Percentiles rank a stretch among this genome's conserved stretches.
These are phyloP conservation scores for Umbelopsis vinacea DNA, from an alignment of 192 early-diverging fungal genomes.

Conservation along the genomic window DNA sequence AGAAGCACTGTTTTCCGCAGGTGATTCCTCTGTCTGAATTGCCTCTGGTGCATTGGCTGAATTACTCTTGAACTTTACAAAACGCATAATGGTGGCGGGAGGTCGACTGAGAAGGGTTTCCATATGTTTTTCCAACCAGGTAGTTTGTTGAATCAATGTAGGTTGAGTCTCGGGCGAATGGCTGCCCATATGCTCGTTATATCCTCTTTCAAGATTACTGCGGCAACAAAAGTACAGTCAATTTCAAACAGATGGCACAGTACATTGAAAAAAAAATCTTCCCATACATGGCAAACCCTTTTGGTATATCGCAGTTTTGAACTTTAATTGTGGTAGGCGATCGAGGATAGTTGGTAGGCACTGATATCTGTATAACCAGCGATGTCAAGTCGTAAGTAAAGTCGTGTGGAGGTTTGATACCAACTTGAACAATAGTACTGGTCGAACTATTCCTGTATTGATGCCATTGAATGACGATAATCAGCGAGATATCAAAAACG, in stretches of 20 bases:
- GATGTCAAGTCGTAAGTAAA: background rate
- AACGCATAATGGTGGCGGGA: background rate
- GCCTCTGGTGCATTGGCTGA: background rate
- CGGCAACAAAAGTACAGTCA: conserved; percentile 1
- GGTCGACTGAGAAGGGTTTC: background rate
- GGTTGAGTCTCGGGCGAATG: background rate
- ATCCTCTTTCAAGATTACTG: conserved; percentile 16
- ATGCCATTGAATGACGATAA: background rate
- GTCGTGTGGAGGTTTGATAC: background rate
- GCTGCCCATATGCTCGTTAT: background rate
- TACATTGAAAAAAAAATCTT: too few species aligned
- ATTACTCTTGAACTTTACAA: background rate
- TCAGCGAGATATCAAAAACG: background rate
- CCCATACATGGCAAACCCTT: conserved; percentile 17
- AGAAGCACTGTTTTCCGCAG: background rate
- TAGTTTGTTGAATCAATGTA: background rate
- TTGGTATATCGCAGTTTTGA: conserved; percentile 7
- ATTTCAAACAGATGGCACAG: background rate
- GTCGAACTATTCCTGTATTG: background rate
- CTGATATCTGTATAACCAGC: background rate
- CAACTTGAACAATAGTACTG: conserved; percentile 1
- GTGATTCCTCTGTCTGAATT: background rate
- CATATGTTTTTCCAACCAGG: conserved; percentile 6
- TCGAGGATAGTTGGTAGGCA: conserved; percentile 8
- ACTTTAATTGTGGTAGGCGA: background rate